phyloP scores from a whole-genome alignment of 768 basidiomycete species.

The Cystobasidiopsis lactophilus region DNA sequence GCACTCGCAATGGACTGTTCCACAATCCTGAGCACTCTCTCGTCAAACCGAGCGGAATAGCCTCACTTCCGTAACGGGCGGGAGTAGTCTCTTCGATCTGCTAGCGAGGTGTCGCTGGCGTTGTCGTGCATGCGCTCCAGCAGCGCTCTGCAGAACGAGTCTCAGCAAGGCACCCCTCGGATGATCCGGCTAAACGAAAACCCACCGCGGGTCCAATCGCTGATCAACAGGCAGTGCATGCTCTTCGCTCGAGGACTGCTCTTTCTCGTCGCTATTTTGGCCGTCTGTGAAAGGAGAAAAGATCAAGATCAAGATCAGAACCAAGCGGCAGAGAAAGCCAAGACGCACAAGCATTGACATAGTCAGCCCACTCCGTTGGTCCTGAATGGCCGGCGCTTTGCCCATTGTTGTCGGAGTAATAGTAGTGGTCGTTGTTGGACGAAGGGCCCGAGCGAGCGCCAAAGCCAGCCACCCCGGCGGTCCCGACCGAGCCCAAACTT shows the following conservation, averaged over 20 bases:
- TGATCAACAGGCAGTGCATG: background rate
- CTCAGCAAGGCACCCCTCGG: background rate
- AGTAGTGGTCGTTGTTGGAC: background rate
- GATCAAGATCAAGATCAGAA: too few relatives aligned
- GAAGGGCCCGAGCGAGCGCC: background rate
- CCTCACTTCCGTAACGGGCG: background rate
- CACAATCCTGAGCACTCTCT: too few relatives aligned
- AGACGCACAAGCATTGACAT: conserved; percentile 1
- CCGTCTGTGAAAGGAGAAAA: background rate
- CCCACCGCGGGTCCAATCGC: background rate
- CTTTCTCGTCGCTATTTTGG: background rate
- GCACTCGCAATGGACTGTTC: too few relatives aligned
- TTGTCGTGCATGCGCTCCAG: conserved; percentile 2
- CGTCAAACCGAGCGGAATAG: too few relatives aligned
- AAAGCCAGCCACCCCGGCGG: background rate
- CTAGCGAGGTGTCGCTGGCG: background rate
- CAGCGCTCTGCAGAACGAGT: background rate
- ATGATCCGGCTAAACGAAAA: background rate
- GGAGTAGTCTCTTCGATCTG: background rate
- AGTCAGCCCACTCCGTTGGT: background rate
- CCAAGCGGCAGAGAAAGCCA: background rate
- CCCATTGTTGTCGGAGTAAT: background rate
- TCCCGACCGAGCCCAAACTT: background rate
- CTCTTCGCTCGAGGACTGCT: background rate
- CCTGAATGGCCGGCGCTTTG: background rate